Base-by-base conservation (phyloP, 176 grass and related monocot genomes). In the Luzula sylvatica region DNA sequence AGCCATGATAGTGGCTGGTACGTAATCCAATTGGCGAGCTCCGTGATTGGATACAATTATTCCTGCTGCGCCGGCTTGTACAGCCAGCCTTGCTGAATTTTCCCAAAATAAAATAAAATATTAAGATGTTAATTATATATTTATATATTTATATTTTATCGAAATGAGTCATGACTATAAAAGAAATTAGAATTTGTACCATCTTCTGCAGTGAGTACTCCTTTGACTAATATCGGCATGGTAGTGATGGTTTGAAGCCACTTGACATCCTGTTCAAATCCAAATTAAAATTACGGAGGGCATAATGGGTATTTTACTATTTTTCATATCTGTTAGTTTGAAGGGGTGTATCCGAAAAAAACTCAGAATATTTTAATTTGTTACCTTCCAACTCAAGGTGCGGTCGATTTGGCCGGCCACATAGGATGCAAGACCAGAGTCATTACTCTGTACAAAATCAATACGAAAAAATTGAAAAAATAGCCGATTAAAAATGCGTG, bases 301-400 rank as follows among this genome's bases (percentile, higher is more conserved):
- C 15, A 61, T 15, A 32, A 41, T 50, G 40, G 3, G 6, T 26
- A 26, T 42, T 15, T 6, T 43, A 9, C 3, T 54, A 22, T 20
- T 21, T 54, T 54, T 54, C 50, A 54, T 21, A 4, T 21, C 16
- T 26, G n/a, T n/a, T n/a, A n/a, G n/a, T n/a, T n/a, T n/a, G n/a
- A n/a, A n/a, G n/a, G n/a, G n/a, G n/a, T n/a, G n/a, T n/a, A n/a
- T n/a, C n/a, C n/a, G 7, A 23, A 14, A 13, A 38, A 19, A 50
- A 48, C 12, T 29, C 15, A 29, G 39, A 29, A 38, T 4, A 25
- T 20, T 15, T 45, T 25, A 3, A 42, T 55, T 52, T 9, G 2
- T 5, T 76, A 88, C 85, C 85, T 98, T 98, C 85, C 92, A 98
- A 55, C 92, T 98, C 69, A 98, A 73, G 15, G 92, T 77, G 53